phyloP scores from a whole-genome alignment of 345 rosid species.

The Rhizophora mangle region DNA sequence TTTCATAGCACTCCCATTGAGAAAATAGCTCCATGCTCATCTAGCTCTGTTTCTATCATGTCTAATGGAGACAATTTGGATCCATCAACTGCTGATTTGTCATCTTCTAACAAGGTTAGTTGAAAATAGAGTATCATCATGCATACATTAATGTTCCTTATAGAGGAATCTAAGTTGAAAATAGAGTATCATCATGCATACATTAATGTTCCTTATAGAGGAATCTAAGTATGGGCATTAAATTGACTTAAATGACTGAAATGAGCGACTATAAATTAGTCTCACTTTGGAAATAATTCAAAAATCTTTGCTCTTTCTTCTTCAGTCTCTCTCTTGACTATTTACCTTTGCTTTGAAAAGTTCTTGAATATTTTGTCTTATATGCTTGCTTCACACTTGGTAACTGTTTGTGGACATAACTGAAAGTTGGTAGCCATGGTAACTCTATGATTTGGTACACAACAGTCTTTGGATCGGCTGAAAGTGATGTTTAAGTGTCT shows the following conservation, averaged over 20 bases:
- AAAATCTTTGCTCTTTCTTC: background rate
- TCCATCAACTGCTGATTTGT: conserved; percentile 32
- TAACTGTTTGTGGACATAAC: too few species aligned
- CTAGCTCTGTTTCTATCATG: conserved; percentile 33
- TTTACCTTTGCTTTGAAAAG: background rate
- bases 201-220: background rate
- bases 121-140: conserved; percentile 4
- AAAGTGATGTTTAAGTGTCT: conserved; percentile 6
- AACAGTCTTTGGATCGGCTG: background rate
- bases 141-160: background rate
- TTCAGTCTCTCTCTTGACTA: background rate
- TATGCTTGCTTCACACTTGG: background rate
- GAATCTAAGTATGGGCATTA: too few species aligned
- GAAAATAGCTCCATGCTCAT: conserved; percentile 35
- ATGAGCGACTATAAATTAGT: too few species aligned
- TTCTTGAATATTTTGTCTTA: background rate
- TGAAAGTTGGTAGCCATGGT: background rate
- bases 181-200: background rate
- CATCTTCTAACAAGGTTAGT: conserved; percentile 65
- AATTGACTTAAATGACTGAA: too few species aligned
- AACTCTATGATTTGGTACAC: background rate
- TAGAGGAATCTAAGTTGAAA: conserved; percentile 18
- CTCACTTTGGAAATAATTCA: background rate
- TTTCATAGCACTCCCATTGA: conserved; percentile 45
- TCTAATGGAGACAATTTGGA: conserved; percentile 48